Conservation (phyloP, 2,329 filamentous ascomycete species). For the Microdochium trichocladiopsis region DNA sequence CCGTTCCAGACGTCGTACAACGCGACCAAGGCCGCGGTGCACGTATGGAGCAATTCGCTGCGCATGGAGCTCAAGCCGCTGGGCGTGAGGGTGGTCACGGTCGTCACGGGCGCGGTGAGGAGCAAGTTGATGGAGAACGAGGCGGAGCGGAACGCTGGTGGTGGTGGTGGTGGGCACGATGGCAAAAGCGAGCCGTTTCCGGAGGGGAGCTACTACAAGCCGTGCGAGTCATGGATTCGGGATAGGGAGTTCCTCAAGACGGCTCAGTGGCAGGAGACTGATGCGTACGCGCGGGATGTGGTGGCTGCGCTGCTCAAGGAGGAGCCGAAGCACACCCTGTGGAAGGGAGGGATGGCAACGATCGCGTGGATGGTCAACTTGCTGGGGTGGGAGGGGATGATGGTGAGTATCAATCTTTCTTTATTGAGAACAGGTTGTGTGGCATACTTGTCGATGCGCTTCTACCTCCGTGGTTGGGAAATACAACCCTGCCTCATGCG, state of each 20-base stretch:
- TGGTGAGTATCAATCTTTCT: slow-evolving; percentile 13
- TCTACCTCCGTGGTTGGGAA: no score
- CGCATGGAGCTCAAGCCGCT: slow-evolving; percentile 2
- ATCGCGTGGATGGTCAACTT: slow-evolving; percentile 17
- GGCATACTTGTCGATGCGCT: no score
- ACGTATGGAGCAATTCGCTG: neutral
- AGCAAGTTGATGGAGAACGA: slow-evolving; percentile 2
- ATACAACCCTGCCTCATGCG: no score
- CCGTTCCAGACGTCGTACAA: slow-evolving; percentile 1
- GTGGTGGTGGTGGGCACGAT: neutral
- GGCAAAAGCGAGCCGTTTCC: neutral
- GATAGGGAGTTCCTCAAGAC: slow-evolving; percentile 13
- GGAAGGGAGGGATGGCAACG: slow-evolving; percentile 17
- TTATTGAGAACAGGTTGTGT: no score
- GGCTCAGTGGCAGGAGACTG: slow-evolving; percentile 13
- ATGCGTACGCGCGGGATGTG: slow-evolving; percentile 18
- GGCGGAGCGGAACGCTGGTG: neutral
- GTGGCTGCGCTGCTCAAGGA: slow-evolving; percentile 16
- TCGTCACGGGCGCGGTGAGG: slow-evolving; percentile 3
- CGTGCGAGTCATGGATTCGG: neutral
- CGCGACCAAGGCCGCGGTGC: slow-evolving; percentile 4
- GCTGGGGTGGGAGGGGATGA: slow-evolving; percentile 22
- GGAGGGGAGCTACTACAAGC: neutral
- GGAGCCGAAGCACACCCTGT: slow-evolving; percentile 15
- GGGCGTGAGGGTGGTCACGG: slow-evolving; percentile 2